Evolutionary conservation across 2,329 filamentous ascomycete species (phyloP).

Genomic region (Scytalidium lignicola): DNA sequence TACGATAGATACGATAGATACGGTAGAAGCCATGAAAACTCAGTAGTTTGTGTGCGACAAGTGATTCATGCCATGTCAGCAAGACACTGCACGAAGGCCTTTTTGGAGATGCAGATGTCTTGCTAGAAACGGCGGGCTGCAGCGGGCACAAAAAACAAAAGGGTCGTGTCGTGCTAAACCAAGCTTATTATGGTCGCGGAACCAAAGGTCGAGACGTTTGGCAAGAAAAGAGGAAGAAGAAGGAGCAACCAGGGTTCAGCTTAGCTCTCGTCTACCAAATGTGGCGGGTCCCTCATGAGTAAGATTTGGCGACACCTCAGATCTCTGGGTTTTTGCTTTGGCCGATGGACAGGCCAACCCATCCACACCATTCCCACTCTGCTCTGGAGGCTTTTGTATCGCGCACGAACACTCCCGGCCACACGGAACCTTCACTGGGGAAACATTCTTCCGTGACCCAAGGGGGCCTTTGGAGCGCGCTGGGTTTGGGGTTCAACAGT

Average conservation of each 20-base stretch:
- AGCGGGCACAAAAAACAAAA: background rate
- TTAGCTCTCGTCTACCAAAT: background rate
- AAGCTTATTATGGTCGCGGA: background rate
- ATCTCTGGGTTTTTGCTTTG: background rate
- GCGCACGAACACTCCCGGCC: background rate
- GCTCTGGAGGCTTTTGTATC: background rate
- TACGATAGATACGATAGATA: too few relatives aligned
- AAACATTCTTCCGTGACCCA: background rate
- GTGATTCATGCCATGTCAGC: background rate
- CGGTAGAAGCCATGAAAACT: too few relatives aligned
- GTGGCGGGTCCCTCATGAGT: background rate
- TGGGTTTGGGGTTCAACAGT: too few relatives aligned
- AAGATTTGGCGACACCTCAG: background rate
- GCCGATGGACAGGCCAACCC: too few relatives aligned
- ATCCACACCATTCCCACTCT: too few relatives aligned
- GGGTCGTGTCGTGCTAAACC: background rate
- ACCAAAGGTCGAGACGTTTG: background rate
- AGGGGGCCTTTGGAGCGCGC: background rate
- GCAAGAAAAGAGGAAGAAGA: too few relatives aligned
- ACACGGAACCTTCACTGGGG: background rate
- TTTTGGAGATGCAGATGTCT: background rate
- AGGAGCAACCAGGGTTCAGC: too few relatives aligned
- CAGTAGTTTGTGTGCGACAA: background rate
- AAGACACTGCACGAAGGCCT: background rate
- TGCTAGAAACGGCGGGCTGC: background rate